Evolutionary conservation across 306 rosid species (phyloP).

Genomic region (Cucurbita maxima): DNA sequence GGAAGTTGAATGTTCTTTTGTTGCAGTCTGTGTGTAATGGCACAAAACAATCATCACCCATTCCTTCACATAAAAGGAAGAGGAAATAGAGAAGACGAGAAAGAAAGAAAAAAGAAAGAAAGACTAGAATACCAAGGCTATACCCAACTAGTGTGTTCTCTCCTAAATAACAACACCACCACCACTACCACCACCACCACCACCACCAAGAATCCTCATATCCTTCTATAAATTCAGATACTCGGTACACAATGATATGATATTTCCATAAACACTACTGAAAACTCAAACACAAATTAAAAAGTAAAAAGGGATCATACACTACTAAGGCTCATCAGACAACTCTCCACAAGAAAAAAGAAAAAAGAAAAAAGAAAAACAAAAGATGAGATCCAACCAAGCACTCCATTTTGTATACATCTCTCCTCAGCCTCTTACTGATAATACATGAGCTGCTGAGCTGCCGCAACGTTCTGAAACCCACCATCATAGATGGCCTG

Average conservation of each 20-base stretch:
- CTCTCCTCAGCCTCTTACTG: constrained; percentile 25
- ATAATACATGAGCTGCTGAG: constrained; percentile 96
- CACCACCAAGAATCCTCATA: not conserved
- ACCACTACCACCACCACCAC: not conserved
- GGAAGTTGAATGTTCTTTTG: no score
- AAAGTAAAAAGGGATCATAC: constrained; percentile 7
- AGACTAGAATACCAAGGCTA: not conserved
- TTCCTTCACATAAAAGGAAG: not conserved
- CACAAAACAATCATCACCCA: not conserved
- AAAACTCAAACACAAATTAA: not conserved
- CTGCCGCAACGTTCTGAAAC: constrained; percentile 70
- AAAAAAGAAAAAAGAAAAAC: constrained; percentile 18
- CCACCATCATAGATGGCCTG: constrained; percentile 96
- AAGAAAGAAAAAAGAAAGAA: not conserved
- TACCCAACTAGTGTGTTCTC: not conserved
- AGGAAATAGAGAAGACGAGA: no score
- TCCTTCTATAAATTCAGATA: constrained; percentile 2
- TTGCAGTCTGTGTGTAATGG: no score
- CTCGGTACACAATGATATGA: not conserved
- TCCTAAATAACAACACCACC: not conserved
- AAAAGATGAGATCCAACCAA: constrained; percentile 16
- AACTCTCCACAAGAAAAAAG: constrained; percentile 14
- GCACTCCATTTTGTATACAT: constrained; percentile 6
- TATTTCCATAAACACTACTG: not conserved
- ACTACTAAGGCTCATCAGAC: constrained; percentile 25